Base-by-base conservation (phyloP, 805 yeast species). In the Zygotorulaspora florentina region DNA sequence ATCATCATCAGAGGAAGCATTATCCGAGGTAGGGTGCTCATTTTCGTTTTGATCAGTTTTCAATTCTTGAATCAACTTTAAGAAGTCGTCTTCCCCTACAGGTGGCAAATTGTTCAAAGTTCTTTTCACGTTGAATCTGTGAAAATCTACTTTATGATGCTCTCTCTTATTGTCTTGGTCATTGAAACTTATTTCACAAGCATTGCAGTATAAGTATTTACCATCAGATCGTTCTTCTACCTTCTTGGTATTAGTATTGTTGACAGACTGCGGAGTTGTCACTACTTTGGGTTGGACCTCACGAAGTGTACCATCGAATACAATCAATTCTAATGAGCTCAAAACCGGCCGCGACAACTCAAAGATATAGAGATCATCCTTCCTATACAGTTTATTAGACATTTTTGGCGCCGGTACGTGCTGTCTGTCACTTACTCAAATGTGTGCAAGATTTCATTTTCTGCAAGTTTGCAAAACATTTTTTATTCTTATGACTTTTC, bases 1-100 rank as follows among this genome's bases (percentile, higher is more conserved):
- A n/a, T 50, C 52, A 13, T 54, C 68, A 1, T 70, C 79, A 0
- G 77, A 69, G 25, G 7, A 20, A 20, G 25, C 25, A 20, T 20
- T 20, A 0, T 86, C 88, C 2, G 87, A 81, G 8, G 81, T 70
- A 62, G 85, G 75, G 48, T 77, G 81, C 17, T 76, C 74, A 45
- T 74, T 70, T 31, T 72, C 70, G 31, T 75, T 81, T 39, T 78
- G 10, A 8, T 11, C 29, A 5, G 16, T 16, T 11, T 39, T 43
- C 10, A 26, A 23, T 18, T 35, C 34, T n/a, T 27, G 33, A 1
- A 35, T 25, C 33, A 79, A 53, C 10, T 68, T 64, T 29, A 81
- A 86, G 55, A 84, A 85, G 57, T 82, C 80, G 2, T 65, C 74
- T 51, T 77, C 85, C 2, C 74, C 65, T 13, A 84, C 59, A 0